Evolutionary conservation across 805 yeast species (phyloP).

Genomic region (Pichia heedii): DNA sequence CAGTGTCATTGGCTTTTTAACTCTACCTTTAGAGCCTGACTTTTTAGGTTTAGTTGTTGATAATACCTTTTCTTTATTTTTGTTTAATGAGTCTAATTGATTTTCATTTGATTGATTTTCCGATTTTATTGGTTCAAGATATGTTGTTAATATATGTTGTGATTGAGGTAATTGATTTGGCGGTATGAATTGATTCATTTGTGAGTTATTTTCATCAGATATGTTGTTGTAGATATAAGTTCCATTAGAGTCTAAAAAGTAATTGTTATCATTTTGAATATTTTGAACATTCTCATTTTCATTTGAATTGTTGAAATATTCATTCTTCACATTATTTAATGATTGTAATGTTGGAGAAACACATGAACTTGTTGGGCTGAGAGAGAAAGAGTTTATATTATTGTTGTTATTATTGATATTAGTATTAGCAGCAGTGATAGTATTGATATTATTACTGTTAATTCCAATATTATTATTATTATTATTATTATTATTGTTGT

Average conservation of each 20-base stretch:
- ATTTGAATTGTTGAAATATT: not conserved
- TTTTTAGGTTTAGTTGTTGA: not conserved
- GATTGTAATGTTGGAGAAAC: conserved; percentile 4
- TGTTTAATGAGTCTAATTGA: no score
- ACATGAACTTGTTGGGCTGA: conserved; percentile 6
- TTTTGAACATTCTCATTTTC: not conserved
- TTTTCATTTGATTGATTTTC: not conserved
- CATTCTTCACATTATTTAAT: not conserved
- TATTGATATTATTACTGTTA: not conserved
- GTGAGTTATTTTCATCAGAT: not conserved
- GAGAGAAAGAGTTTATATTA: not conserved
- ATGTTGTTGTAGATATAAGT: no score
- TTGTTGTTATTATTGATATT: not conserved
- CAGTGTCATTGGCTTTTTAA: conserved; percentile 23
- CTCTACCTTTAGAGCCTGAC: conserved; percentile 6
- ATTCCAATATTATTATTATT: not conserved
- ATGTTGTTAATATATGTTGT: not conserved
- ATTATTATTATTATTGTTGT: not conserved
- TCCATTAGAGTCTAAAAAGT: not conserved
- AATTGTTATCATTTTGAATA: not conserved
- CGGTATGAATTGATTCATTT: not conserved
- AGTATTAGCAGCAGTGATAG: not conserved
- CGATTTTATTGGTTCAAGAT: not conserved
- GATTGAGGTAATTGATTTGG: not conserved
- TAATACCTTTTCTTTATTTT: not conserved